These are phyloP conservation scores for Crithidia brevicula DNA, from an alignment of 208 protist genomes.

Conservation along the genomic window DNA sequence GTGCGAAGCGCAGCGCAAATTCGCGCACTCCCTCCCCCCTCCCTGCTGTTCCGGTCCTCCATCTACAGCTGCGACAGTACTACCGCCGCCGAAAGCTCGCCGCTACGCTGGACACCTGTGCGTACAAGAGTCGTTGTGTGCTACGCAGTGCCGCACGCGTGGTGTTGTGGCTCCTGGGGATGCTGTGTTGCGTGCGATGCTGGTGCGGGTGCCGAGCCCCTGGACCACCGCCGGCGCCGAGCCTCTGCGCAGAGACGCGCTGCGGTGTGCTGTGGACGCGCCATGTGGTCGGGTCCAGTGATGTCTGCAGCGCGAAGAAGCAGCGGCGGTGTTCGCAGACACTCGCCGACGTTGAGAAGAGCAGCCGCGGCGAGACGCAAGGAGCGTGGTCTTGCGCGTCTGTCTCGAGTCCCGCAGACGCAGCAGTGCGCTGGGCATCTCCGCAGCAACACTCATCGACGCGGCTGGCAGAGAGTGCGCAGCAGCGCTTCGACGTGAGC, in stretches of 20 bases:
- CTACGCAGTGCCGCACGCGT: neutral
- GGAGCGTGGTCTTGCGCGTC: neutral
- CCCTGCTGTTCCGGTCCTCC: neutral
- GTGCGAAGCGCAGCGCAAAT: too few species aligned
- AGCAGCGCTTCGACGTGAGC: too few species aligned
- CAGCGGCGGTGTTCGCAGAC: neutral
- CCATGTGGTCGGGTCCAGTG: neutral
- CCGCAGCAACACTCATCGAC: too few species aligned
- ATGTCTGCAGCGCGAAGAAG: too few species aligned
- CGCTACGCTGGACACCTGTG: constrained; percentile 5
- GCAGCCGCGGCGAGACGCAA: neutral
- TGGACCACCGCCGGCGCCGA: constrained; percentile 1
- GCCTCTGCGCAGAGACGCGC: constrained; percentile 2
- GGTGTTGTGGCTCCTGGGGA: constrained; percentile 13
- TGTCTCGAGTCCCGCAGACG: neutral
- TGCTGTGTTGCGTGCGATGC: constrained; percentile 19
- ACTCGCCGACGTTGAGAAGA: neutral
- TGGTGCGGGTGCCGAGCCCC: constrained; percentile 18
- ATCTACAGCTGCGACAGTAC: constrained; percentile 15
- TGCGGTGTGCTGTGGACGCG: neutral
- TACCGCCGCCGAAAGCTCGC: constrained; percentile 13
- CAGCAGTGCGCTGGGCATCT: too few species aligned
- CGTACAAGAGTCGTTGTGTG: neutral
- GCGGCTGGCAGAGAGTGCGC: too few species aligned
- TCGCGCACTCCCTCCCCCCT: neutral